Base-by-base conservation (phyloP, 768 basidiomycete genomes). In the Sarcodon aspratus region DNA sequence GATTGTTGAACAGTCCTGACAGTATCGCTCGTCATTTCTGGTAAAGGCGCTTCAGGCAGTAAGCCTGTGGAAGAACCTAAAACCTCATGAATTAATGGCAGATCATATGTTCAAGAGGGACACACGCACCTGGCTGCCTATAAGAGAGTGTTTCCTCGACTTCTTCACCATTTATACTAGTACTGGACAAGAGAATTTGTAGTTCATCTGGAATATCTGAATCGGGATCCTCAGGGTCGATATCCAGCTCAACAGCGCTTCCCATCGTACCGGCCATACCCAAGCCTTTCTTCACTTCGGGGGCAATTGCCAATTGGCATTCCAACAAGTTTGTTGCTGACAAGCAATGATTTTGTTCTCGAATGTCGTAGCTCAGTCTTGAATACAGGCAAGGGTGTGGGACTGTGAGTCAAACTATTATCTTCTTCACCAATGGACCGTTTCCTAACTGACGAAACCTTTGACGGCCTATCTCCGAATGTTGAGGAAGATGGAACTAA, bases 201-300 rank as follows among this genome's bases (percentile, higher is more conserved):
- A 90, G 60, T 61, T 90, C 88, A 37, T 84, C 76, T 1, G 88
- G 85, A n/a, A 89, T 84, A 55, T 91, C 85, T 1, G 80, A 84
- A 59, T 87, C 80, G 0, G 76, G 82, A 56, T 86, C 81, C 8
- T 75, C 75, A 2, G 66, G 69, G 35, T 82, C 74, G 7, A 73
- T 54, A 15, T 70, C 72, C 11, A 66, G 66, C 48, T 69, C 71
- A 1, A 61, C 62, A 46, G 72, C 73, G 1, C 75, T 75, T 9
- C 84, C 84, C 67, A 87, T 73, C 0, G 83, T 85, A 0, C 82
- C 84, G 11, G 68, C 65, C 63, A 84, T 72, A 0, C 82, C 80
- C 13, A 85, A 65, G n/a, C 68, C 69, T 37, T 73, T 73, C 54
- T 77, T 71, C 15, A 70, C 69, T 47, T 79, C 75, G 0, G 69